Evolutionary conservation across 495 filamentous ascomycete genomes (phyloP), one percentile per base, ranked within the genome.

Genomic region (Pyrenopolyporus hunteri): DNA sequence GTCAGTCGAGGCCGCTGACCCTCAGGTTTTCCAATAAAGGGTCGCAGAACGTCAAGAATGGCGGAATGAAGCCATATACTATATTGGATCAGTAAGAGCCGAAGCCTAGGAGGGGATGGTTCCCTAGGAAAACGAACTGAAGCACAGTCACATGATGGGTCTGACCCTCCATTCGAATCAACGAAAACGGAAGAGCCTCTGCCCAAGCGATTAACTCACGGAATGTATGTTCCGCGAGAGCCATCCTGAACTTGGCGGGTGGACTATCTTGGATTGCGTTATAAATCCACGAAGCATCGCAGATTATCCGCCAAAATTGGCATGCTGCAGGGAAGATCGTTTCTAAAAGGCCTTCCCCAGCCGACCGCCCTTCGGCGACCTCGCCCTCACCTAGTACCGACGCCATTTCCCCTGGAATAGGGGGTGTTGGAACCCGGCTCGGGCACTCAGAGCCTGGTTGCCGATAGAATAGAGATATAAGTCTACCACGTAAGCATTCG

Each of bases 61-160:
- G 63, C 61, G 28, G 50, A 46, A 33, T 72, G 70, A 10, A 68
- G 46, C 63, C 63, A 70, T 31, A 72, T 70, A 36, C 70, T 72
- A 39, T 23, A 10, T 0, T 5, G 4, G 17, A 35, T 68, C 19
- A 63, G 57, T 20, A 32, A 9, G 9, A 19, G 11, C 0, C 11
- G 14, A 37, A 29, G 11, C 11, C 6, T 22, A 9, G 4, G 13
- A 22, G n/a, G n/a, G n/a, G n/a, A n/a, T n/a, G n/a, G n/a, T 42
- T 23, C 9, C 14, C 6, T 16, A 0, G 22, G 14, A 25, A 22
- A 13, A 52, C 61, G 13, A 48, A 68, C 68, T 70, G 60, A 17
- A 70, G 54, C 10, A 70, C 53, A 4, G 51, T 55, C 8, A 60
- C 40, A 13, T 61, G 39, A 29, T 70, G 68, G 22, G 48, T 14